Conservation (phyloP, 306 rosid species). For the Acmispon strigosus region DNA sequence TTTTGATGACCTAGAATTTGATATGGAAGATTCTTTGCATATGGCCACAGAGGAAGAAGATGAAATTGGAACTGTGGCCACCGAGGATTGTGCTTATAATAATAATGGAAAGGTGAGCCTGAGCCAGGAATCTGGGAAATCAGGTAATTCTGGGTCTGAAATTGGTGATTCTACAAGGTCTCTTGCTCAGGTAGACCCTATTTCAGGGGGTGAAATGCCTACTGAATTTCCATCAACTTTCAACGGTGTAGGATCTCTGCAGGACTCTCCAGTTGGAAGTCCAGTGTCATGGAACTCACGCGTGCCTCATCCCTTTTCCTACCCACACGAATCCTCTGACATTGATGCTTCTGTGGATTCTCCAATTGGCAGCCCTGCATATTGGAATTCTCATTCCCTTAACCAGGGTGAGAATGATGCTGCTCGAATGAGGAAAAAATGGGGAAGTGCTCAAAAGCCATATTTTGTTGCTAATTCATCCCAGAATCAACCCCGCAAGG, state of each 20-base stretch:
- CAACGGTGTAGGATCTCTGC: slow-evolving; percentile 54
- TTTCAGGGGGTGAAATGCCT: slow-evolving; percentile 62
- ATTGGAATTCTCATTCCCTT: slow-evolving; percentile 87
- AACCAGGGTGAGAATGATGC: slow-evolving; percentile 77
- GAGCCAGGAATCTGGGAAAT: slow-evolving; percentile 67
- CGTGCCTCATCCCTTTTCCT: slow-evolving; percentile 63
- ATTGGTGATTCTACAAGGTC: slow-evolving; percentile 61
- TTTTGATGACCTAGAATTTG: slow-evolving; percentile 58
- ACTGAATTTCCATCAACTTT: slow-evolving; percentile 45
- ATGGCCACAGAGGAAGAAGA: slow-evolving; percentile 53
- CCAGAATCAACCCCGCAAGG: slow-evolving; percentile 84
- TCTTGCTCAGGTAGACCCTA: slow-evolving; percentile 64
- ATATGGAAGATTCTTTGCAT: slow-evolving; percentile 54
- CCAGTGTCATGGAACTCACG: slow-evolving; percentile 89
- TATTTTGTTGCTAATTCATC: slow-evolving; percentile 65
- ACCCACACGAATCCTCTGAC: slow-evolving; percentile 81
- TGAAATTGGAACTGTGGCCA: slow-evolving; percentile 43
- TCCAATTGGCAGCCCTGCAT: slow-evolving; percentile 94
- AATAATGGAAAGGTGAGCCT: slow-evolving; percentile 57
- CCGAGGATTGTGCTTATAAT: slow-evolving; percentile 38
- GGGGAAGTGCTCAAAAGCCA: slow-evolving; percentile 98
- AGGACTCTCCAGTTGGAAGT: slow-evolving; percentile 89
- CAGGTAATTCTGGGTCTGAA: slow-evolving; percentile 72
- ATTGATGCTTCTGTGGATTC: slow-evolving; percentile 83
- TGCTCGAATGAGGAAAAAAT: slow-evolving; percentile 94